Evolutionary conservation across 208 protist genomes (phyloP).

Genomic region (Acanthamoeba comandoni): DNA sequence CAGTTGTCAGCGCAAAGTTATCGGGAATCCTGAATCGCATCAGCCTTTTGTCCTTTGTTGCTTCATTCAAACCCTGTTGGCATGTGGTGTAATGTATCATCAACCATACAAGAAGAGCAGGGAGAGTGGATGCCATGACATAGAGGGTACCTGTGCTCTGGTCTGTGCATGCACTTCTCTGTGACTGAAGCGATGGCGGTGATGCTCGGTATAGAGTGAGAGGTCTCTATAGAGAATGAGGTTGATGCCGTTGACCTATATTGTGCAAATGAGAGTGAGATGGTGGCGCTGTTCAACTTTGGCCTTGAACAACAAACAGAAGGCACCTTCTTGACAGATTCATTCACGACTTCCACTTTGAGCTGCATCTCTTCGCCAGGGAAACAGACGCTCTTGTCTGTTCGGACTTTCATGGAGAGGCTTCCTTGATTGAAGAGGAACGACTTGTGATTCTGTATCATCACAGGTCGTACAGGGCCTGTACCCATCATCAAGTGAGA

Average conservation of each 20-base stretch:
- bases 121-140: no score
- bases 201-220: background rate
- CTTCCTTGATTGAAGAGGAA: constrained; percentile 71
- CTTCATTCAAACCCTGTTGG: constrained; percentile 20
- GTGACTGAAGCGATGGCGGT: constrained; percentile 58
- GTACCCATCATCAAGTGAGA: background rate
- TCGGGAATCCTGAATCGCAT: constrained; percentile 29
- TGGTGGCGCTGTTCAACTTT: no score
- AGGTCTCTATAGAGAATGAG: constrained; percentile 3
- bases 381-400: constrained; percentile 46
- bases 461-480: constrained; percentile 29
- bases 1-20: constrained; percentile 29
- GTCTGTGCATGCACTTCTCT: no score
- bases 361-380: constrained; percentile 57
- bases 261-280: no score
- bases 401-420: constrained; percentile 34
- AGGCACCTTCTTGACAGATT: constrained; percentile 63
- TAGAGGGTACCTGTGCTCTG: no score
- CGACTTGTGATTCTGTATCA: constrained; percentile 37
- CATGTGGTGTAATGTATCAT: background rate
- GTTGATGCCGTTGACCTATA: constrained; percentile 53
- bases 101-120: no score
- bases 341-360: constrained; percentile 59
- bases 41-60: constrained; percentile 60
- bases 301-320: no score